Evolutionary conservation across 352 stramenopile genomes (phyloP).

Genomic region (Elongisporangium senticosum): DNA sequence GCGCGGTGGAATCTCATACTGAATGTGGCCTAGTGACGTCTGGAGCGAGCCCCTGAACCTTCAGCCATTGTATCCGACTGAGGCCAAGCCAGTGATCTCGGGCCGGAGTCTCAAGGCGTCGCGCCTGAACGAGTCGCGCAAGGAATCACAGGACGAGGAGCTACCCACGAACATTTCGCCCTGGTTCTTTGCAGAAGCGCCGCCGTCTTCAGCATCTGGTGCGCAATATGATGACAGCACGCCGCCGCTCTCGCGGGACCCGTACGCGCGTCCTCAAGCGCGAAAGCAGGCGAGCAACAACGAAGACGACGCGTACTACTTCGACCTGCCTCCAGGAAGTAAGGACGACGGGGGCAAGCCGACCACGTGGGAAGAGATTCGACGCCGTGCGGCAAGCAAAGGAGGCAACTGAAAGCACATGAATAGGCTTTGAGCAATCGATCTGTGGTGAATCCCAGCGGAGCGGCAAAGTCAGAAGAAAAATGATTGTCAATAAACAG

Average conservation of each 20-base stretch:
- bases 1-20: not conserved
- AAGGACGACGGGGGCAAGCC: conserved; percentile 25
- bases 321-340: conserved; percentile 14
- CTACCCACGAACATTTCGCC: conserved; percentile 13
- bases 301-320: conserved; percentile 54
- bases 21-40: conserved; percentile 24
- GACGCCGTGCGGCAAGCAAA: conserved; percentile 40
- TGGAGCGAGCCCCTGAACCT: conserved; percentile 23
- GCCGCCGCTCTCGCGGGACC: conserved; percentile 31
- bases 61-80: not conserved
- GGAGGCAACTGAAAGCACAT: conserved; percentile 31
- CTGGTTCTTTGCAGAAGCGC: conserved; percentile 51
- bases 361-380: conserved; percentile 78
- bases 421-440: not conserved
- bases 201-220: conserved; percentile 1
- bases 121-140: too few species aligned
- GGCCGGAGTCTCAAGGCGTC: not conserved
- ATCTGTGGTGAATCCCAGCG: not conserved
- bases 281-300: conserved; percentile 12
- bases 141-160: conserved; percentile 5
- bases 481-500: not conserved
- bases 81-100: not conserved
- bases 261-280: conserved; percentile 17
- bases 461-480: not conserved
- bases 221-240: conserved; percentile 6